Percentiles rank a stretch among this genome's conserved stretches.
Conservation (phyloP, 345 rosid genomes). For the Salix arbutifolia region DNA sequence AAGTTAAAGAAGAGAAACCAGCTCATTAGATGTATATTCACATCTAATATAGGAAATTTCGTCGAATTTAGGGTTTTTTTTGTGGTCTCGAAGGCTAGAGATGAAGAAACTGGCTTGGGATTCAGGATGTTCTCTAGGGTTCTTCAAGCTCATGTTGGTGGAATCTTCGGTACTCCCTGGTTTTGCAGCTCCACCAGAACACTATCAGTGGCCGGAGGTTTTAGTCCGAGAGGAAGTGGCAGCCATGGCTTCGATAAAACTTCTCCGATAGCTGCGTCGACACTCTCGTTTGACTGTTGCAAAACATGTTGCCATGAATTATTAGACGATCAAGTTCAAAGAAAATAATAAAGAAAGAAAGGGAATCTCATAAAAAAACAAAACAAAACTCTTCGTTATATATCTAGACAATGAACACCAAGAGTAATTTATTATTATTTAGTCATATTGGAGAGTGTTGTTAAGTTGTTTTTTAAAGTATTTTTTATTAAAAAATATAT, state of each 20-base stretch:
- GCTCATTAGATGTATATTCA: conserved; percentile 11
- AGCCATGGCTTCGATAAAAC: conserved; percentile 74
- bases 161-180: conserved; percentile 62
- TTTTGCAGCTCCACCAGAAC: conserved; percentile 69
- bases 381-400: too few species aligned
- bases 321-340: background rate
- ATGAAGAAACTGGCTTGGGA: background rate
- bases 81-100: background rate
- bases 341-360: too few species aligned
- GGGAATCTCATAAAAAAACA: too few species aligned
- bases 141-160: conserved; percentile 45
- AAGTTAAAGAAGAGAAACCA: conserved; percentile 1
- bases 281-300: conserved; percentile 64
- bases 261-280: conserved; percentile 68
- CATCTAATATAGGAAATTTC: conserved; percentile 13
- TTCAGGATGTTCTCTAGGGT: background rate
- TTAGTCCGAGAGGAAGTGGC: conserved; percentile 76
- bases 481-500: too few species aligned
- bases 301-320: background rate
- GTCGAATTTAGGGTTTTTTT: conserved; percentile 26
- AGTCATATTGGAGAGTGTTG: too few species aligned
- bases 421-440: too few species aligned
- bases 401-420: too few species aligned
- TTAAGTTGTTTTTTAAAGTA: too few species aligned
- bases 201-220: conserved; percentile 64